These are phyloP conservation scores for Laburnicola sp. DNA, from an alignment of 2,329 filamentous ascomycete species.

Conservation along the genomic window DNA sequence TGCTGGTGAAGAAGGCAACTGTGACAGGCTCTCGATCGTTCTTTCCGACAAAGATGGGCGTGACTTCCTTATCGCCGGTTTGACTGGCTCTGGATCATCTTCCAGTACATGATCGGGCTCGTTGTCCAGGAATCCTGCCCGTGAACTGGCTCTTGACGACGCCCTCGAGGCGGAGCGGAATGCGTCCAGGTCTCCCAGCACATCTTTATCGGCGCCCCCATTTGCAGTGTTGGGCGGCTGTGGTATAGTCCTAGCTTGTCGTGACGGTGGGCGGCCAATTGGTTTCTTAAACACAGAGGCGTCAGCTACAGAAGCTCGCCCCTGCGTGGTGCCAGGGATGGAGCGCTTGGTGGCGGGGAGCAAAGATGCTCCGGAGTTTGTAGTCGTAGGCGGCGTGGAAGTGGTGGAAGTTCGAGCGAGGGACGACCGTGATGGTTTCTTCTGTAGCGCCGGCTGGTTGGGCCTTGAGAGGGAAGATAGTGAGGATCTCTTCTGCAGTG, in stretches of 20 bases:
- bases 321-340: constrained; percentile 22
- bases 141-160: constrained; percentile 45
- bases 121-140: constrained; percentile 40
- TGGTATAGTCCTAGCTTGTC: constrained; percentile 30
- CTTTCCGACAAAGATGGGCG: constrained; percentile 73
- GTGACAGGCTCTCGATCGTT: constrained; percentile 80
- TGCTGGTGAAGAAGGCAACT: constrained; percentile 73
- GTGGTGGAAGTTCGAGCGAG: constrained; percentile 30
- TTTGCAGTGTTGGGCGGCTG: constrained; percentile 16
- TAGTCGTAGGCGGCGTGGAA: constrained; percentile 19
- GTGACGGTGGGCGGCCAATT: constrained; percentile 39
- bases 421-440: constrained; percentile 31
- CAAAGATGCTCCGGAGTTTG: constrained; percentile 28
- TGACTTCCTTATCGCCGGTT: constrained; percentile 41
- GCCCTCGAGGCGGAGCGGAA: constrained; percentile 49
- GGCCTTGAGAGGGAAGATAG: constrained; percentile 16
- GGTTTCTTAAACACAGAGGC: constrained; percentile 44
- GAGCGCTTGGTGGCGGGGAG: constrained; percentile 28
- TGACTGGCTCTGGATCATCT: constrained; percentile 18
- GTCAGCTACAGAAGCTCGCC: constrained; percentile 26
- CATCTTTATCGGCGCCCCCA: constrained; percentile 40
- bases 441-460: constrained; percentile 48
- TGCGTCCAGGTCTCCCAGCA: constrained; percentile 47
- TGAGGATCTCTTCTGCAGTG: constrained; percentile 39
- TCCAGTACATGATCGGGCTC: constrained; percentile 27